phyloP scores from a whole-genome alignment of 805 yeast genomes.

The Hanseniaspora jakobsenii region DNA sequence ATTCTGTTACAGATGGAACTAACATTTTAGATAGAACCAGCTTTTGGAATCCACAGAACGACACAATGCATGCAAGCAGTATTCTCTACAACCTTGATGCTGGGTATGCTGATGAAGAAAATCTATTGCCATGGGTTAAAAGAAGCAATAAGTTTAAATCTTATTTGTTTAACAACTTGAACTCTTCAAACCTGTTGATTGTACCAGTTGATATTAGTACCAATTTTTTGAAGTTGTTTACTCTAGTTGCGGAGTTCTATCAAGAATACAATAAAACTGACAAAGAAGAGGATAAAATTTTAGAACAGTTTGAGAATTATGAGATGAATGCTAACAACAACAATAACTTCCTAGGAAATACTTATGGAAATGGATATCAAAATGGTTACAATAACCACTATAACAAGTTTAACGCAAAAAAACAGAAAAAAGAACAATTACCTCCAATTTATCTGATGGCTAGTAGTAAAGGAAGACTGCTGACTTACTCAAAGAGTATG shows the following conservation, averaged over 20 bases:
- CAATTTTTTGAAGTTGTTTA: slow-evolving; percentile 67
- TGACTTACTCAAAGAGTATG: slow-evolving; percentile 77
- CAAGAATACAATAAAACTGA: slow-evolving; percentile 28
- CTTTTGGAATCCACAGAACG: slow-evolving; percentile 54
- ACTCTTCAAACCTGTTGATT: slow-evolving; percentile 67
- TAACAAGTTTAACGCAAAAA: no score
- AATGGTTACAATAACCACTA: no score
- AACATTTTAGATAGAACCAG: slow-evolving; percentile 51
- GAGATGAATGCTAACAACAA: slow-evolving; percentile 16
- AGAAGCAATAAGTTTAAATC: slow-evolving; percentile 11
- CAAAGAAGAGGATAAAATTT: slow-evolving; percentile 7
- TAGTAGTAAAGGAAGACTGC: slow-evolving; percentile 61
- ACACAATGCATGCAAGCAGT: slow-evolving; percentile 14
- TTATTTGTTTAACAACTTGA: slow-evolving; percentile 14
- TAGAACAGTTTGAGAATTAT: slow-evolving; percentile 13
- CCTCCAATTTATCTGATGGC: slow-evolving; percentile 69
- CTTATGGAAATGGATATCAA: no score
- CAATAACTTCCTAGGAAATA: no score
- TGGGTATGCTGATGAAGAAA: background rate
- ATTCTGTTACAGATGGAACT: slow-evolving; percentile 68
- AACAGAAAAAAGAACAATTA: slow-evolving; percentile 24
- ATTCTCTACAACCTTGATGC: slow-evolving; percentile 6
- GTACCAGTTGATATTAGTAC: slow-evolving; percentile 69
- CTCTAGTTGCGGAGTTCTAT: slow-evolving; percentile 57
- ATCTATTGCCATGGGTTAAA: slow-evolving; percentile 12